Percentiles rank a stretch among this genome's conserved stretches.
Conservation (phyloP, 306 rosid species). For the Castanospermum australe region DNA sequence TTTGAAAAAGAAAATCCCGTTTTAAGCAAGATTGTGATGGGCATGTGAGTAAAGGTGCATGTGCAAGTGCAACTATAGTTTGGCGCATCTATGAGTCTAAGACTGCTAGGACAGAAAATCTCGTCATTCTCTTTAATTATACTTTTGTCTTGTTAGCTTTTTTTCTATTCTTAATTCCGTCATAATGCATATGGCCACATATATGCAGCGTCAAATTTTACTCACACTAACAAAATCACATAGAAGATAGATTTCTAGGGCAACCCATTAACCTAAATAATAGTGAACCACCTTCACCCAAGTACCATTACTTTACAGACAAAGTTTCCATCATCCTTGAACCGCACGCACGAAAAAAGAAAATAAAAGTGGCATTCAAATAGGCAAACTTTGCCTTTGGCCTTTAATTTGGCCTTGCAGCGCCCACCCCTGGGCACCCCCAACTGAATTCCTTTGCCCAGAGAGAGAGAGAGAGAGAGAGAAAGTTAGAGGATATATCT, state of each 20-base stretch:
- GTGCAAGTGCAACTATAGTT: background rate
- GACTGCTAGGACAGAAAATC: background rate
- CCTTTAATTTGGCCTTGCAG: conserved; percentile 5
- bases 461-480: background rate
- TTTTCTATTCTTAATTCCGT: conserved; percentile 1
- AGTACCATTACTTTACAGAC: background rate
- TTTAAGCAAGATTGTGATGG: background rate
- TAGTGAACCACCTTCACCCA: background rate
- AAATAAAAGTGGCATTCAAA: conserved; percentile 10
- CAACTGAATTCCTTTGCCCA: background rate
- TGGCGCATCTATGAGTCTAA: too few relatives aligned
- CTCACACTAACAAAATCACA: background rate
- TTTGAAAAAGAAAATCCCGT: background rate
- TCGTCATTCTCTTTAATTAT: background rate
- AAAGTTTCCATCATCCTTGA: background rate
- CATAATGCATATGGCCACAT: background rate
- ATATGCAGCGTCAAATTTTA: background rate
- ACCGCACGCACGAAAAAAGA: background rate
- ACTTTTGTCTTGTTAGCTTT: background rate
- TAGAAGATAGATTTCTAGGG: background rate
- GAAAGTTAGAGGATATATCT: too few relatives aligned
- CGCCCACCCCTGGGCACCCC: background rate
- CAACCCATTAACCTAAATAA: background rate
- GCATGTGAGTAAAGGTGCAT: background rate
- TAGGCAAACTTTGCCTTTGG: background rate